These are phyloP conservation scores for Pseudonitzschia delicatissima DNA, from an alignment of 108 stramenopile species.

Conservation along the genomic window DNA sequence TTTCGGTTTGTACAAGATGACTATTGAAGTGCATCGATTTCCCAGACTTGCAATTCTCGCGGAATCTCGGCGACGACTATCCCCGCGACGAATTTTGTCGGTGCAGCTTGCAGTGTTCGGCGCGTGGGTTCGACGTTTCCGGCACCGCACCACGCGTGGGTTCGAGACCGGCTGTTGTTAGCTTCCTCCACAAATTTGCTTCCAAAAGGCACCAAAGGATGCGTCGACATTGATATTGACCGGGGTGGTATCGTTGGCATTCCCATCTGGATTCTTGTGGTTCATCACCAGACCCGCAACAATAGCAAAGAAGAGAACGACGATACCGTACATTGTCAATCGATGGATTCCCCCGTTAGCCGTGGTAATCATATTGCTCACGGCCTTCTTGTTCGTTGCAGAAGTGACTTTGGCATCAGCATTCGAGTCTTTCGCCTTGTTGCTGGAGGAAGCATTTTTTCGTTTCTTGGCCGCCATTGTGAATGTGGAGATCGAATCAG, in stretches of 20 bases:
- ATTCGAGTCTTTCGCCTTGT: slow-evolving; percentile 6
- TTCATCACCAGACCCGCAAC: slow-evolving; percentile 15
- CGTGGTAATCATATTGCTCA: neutral
- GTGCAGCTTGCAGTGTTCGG: slow-evolving; percentile 25
- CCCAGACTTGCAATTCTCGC: slow-evolving; percentile 72
- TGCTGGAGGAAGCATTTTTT: neutral
- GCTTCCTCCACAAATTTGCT: neutral
- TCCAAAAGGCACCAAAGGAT: slow-evolving; percentile 2
- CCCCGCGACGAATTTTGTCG: slow-evolving; percentile 34
- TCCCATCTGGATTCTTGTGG: neutral
- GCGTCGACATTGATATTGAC: slow-evolving; percentile 2
- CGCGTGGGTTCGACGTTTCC: slow-evolving; percentile 13
- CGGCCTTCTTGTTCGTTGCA: neutral
- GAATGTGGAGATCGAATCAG: neutral
- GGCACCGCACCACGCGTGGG: slow-evolving; percentile 9
- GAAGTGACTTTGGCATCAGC: neutral
- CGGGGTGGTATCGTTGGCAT: neutral
- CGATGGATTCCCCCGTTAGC: neutral
- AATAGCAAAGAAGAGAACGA: slow-evolving; percentile 23
- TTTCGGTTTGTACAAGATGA: slow-evolving; percentile 43
- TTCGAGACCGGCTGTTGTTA: neutral
- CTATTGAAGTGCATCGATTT: slow-evolving; percentile 82
- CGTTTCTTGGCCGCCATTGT: slow-evolving; percentile 27
- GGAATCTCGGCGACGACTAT: slow-evolving; percentile 59
- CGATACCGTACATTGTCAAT: slow-evolving; percentile 14